Conservation (phyloP, 192 early-diverging fungal species). For the Backusella westeae region DNA sequence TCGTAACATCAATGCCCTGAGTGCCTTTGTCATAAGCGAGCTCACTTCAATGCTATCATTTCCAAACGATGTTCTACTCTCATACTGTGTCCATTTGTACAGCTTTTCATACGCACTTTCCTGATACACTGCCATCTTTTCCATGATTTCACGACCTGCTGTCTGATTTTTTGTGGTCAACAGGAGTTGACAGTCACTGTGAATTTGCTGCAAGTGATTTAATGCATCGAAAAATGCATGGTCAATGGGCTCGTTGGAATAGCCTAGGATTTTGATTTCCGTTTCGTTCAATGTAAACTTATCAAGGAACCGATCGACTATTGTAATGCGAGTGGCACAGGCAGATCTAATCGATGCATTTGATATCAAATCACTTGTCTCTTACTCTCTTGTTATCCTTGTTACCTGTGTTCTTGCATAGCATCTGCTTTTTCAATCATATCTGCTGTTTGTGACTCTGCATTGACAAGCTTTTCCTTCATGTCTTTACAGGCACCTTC, state of each 20-base stretch:
- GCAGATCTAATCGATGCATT: constrained; percentile 32
- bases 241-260: constrained; percentile 47
- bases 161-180: constrained; percentile 74
- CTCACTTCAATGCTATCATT: constrained; percentile 71
- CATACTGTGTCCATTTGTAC: constrained; percentile 70
- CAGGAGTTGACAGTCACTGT: constrained; percentile 68
- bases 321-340: constrained; percentile 50
- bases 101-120: constrained; percentile 76
- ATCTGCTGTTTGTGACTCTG: constrained; percentile 55
- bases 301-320: constrained; percentile 65
- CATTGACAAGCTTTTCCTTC: constrained; percentile 51
- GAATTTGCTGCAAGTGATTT: constrained; percentile 64
- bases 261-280: constrained; percentile 59
- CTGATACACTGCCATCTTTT: constrained; percentile 63
- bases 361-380: constrained; percentile 16
- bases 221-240: constrained; percentile 71
- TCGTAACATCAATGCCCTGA: constrained; percentile 63
- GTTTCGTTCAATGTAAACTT: constrained; percentile 70
- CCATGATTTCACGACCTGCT: constrained; percentile 80
- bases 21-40: constrained; percentile 57
- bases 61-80: constrained; percentile 60
- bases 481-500: constrained; percentile 60
- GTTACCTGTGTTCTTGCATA: constrained; percentile 63
- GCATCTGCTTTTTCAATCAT: constrained; percentile 65
- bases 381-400: background rate